Evolutionary conservation across 768 basidiomycete species (phyloP), one percentile per base, ranked within the genome.

Genomic region (Podaxis rugospora): DNA sequence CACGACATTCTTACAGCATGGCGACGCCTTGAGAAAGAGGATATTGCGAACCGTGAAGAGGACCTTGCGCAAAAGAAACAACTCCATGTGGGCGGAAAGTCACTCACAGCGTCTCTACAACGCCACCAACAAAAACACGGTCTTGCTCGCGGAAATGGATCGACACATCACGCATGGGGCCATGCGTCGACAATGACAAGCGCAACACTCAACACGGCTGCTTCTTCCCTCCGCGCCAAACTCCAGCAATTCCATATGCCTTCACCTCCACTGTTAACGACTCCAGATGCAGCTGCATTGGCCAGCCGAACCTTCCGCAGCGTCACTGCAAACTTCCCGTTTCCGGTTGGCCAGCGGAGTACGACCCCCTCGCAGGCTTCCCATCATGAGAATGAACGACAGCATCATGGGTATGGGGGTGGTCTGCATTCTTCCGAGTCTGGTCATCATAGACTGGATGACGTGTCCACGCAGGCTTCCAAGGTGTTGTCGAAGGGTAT

Each of bases 401-500:
- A 42, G 4, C 23, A 52, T 7, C 32, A 50, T 7, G 42, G 28
- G 13, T 35, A 28, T 28, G 46, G 35, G 9, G 71, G 71, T n/a
- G 72, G 72, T 44, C 76, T 78, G 50, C 74, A 75, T 62, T 62
- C 63, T 25, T 76, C 76, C 14, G 75, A 77, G 40, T 66, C 78
- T 54, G 81, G 73, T 57, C 73, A 77, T 51, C 71, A 77, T 51
- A 73, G 75, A 61, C 74, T 73, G 40, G 85, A 82, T 16, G 89
- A 89, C 56, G 86, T 90, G 44, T 84, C 87, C 18, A 71, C 82
- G n/a, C 87, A 89, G 66, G 93, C 93, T 1, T 84, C 86, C 52
- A 81, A 88, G 35, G 92, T 86, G 3, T 72, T 98, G 44, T 90
- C 92, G 39, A 89, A 89, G 68, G 96, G 96, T 6, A 92, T 98